These are phyloP conservation scores for Pistacia integerrima DNA, from an alignment of 345 rosid species.

Conservation along the genomic window DNA sequence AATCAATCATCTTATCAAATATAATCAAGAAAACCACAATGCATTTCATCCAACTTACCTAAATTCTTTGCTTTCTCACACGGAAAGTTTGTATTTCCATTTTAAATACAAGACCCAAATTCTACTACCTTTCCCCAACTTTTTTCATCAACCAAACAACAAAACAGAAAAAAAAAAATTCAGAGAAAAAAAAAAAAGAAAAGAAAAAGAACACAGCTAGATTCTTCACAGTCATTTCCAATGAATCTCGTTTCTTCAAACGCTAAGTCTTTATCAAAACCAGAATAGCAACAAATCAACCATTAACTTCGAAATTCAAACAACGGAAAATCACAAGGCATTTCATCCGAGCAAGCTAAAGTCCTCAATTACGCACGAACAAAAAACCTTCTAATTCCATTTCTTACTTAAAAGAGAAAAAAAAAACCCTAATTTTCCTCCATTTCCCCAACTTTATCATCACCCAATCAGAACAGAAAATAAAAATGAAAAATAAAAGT, in stretches of 20 bases:
- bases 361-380: background rate
- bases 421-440: background rate
- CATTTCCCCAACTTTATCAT: background rate
- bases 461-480: background rate
- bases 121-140: no score
- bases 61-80: background rate
- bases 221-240: conserved; percentile 71
- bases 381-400: background rate
- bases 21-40: background rate
- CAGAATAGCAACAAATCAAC: conserved; percentile 18
- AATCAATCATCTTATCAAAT: conserved; percentile 6
- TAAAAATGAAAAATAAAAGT: no score
- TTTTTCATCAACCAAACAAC: no score
- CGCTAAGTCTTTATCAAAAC: conserved; percentile 58
- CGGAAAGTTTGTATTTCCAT: no score
- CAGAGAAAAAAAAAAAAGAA: conserved; percentile 15
- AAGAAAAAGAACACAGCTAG: conserved; percentile 56
- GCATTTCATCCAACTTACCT: background rate
- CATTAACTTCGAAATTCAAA: background rate
- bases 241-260: conserved; percentile 70
- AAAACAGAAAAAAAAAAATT: no score
- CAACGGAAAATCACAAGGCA: background rate
- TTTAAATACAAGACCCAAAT: no score
- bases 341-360: background rate
- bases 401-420: background rate